Evolutionary conservation across 352 stramenopile species (phyloP).

Genomic region (Globisporangium paddicum): DNA sequence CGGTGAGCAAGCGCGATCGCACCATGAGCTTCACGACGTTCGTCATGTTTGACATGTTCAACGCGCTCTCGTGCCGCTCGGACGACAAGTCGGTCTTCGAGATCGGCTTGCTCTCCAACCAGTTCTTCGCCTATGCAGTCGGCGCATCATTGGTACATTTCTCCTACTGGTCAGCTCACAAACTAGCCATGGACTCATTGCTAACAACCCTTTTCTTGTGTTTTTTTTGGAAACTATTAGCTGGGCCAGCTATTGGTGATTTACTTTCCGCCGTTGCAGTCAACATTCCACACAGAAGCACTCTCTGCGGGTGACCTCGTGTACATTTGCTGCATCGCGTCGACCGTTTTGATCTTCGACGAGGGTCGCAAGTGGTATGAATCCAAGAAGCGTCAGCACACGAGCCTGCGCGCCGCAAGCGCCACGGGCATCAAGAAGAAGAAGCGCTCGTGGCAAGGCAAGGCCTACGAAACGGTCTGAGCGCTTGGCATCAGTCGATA

Average conservation of each 20-base stretch:
- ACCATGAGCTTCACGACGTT: slow-evolving; percentile 99
- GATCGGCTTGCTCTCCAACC: slow-evolving; percentile 91
- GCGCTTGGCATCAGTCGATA: neutral
- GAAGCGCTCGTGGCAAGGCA: slow-evolving; percentile 51
- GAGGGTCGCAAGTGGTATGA: slow-evolving; percentile 90
- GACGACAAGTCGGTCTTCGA: slow-evolving; percentile 93
- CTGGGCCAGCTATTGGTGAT: slow-evolving; percentile 95
- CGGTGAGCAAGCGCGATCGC: slow-evolving; percentile 91
- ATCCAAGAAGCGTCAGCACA: slow-evolving; percentile 24
- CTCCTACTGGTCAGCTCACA: neutral
- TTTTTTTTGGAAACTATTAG: slow-evolving; percentile 12
- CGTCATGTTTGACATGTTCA: slow-evolving; percentile 98
- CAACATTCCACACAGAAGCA: slow-evolving; percentile 96
- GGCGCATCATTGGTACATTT: slow-evolving; percentile 79
- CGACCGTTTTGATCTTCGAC: slow-evolving; percentile 91
- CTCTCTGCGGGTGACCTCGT: slow-evolving; percentile 90
- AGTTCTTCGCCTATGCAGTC: slow-evolving; percentile 92
- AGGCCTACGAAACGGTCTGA: slow-evolving; percentile 65
- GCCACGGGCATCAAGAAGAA: slow-evolving; percentile 32
- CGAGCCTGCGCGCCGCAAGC: slow-evolving; percentile 20
- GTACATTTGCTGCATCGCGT: slow-evolving; percentile 91
- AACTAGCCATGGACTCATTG: neutral
- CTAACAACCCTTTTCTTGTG: slow-evolving; percentile 5
- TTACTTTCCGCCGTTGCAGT: slow-evolving; percentile 95
- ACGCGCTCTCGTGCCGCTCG: slow-evolving; percentile 95